Evolutionary conservation across 768 basidiomycete species (phyloP), one percentile per base, ranked within the genome.

Genomic region (Russula sp.): DNA sequence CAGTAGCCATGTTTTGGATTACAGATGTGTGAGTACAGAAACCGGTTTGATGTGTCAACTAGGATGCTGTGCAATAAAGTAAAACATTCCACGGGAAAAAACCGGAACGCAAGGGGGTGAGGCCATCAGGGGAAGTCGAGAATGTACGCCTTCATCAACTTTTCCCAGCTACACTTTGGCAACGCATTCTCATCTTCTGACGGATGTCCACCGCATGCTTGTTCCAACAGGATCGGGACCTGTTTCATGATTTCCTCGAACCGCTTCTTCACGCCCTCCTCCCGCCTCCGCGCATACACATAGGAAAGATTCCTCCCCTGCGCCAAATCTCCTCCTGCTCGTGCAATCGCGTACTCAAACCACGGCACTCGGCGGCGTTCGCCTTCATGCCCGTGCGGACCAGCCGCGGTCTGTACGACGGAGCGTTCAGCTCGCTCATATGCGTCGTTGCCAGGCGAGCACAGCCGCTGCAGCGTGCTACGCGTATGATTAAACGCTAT

Each of bases 161-260:
- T 51, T 70, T 86, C 83, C 88, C 87, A 89, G 65, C 78, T 81
- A 71, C 89, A 90, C 1, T 75, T 59, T 48, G 78, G 73, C 49
- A 84, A 72, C 6, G 75, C 77, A 16, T 73, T 69, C 50, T 62
- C 67, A 59, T 68, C 18, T 77, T 82, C 16, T 53, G 69, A 70
- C n/a, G 66, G 49, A 7, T 52, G 63, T 36, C 71, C 75, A 36
- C 84, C 85, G 66, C 88, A 89, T 7, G 68, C 71, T 3, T 73
- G 46, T 67, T 73, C 71, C 55, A 85, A 67, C 53, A 69, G 62
- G 18, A 53, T n/a, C 24, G 72, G 65, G 24, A 80, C 46, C 24
- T 69, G 44, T 18, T 67, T 67, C 73, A 84, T 63, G 30, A 82
- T 76, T 13, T 69, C 38, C 44, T 68, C 64, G 22, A 81, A 69